Evolutionary conservation across 148 eudicot species (phyloP).

Genomic region (Rhododendron molle): DNA sequence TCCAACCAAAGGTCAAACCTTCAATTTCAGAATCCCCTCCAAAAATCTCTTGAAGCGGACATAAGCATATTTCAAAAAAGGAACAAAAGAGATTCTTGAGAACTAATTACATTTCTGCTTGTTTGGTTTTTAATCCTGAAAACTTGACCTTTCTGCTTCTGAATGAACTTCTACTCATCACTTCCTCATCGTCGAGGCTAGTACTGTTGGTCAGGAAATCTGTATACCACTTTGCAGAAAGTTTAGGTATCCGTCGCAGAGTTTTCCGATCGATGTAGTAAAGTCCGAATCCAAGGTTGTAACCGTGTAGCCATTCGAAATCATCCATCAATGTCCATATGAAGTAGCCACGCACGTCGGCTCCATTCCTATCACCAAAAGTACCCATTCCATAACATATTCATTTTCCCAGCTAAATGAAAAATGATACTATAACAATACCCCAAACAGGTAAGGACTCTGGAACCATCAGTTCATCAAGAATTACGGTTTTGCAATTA

Average conservation of each 20-base stretch:
- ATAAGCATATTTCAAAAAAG: neutral
- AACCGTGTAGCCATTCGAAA: slow-evolving; percentile 58
- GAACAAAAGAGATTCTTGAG: neutral
- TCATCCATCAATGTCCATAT: slow-evolving; percentile 64
- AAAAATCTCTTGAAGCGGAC: too few species aligned
- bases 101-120: neutral
- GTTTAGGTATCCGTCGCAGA: slow-evolving; percentile 40
- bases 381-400: neutral
- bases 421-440: too few species aligned
- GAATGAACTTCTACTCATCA: slow-evolving; percentile 4
- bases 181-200: neutral
- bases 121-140: neutral
- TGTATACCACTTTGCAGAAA: slow-evolving; percentile 59
- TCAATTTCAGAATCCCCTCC: too few species aligned
- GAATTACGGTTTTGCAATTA: too few species aligned
- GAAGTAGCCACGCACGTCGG: slow-evolving; percentile 64
- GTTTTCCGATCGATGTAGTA: slow-evolving; percentile 39
- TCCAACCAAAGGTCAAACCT: too few species aligned
- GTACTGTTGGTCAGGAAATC: slow-evolving; percentile 36
- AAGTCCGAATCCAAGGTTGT: slow-evolving; percentile 38
- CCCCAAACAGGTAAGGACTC: too few species aligned
- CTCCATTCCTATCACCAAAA: slow-evolving; percentile 29
- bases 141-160: neutral
- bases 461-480: too few species aligned
- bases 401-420: too few species aligned